Base-by-base conservation (phyloP, 805 yeast species). In the Kuraishia capsulata region DNA sequence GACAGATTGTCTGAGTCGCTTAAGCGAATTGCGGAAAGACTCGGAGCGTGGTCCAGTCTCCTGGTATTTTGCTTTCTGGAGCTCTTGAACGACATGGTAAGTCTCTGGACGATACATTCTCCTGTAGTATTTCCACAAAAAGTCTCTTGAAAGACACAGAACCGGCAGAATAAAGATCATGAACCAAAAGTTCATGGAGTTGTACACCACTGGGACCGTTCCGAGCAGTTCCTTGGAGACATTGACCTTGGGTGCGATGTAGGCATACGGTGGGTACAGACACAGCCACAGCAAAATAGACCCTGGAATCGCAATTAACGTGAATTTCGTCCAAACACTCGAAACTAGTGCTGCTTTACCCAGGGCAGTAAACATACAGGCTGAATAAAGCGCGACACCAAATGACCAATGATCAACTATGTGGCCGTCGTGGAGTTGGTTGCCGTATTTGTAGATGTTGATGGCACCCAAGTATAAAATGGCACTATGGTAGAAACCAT, bases 1-100 rank as follows among this genome's bases (percentile, higher is more conserved):
- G 59, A 90, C 96, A 29, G 92, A 97, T 61, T 94, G 99, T 61
- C 99, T 81, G 19, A 92, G 97, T 55, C 88, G 92, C 54, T 97
- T 73, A 40, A 92, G 92, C 4, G 97, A 97, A 57, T 83, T 88
- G 60, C 92, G 98, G 70, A 92, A 92, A 46, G 89, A 95, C 49
- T 88, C 95, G 73, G 89, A 78, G 49, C 96, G 77, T n/a, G 99
- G 98, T 46, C 95, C 73, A 58, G 84, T 84, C 56, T 90, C 96
- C 44, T 84, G 90, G 44, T 88, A 84, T 52, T 90, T 89, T 61
- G 80, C 88, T 63, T 92, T 92, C 61, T 92, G 99, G 56, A 92
- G 85, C 58, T 87, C 97, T 62, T 92, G 98, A 30, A 90, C 96
- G 51, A 84, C 79, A 62, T 92, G 99, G 57, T 92, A 92, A 42